phyloP scores from a whole-genome alignment of 1,139 yeast species.

The Diutina catenulata region DNA sequence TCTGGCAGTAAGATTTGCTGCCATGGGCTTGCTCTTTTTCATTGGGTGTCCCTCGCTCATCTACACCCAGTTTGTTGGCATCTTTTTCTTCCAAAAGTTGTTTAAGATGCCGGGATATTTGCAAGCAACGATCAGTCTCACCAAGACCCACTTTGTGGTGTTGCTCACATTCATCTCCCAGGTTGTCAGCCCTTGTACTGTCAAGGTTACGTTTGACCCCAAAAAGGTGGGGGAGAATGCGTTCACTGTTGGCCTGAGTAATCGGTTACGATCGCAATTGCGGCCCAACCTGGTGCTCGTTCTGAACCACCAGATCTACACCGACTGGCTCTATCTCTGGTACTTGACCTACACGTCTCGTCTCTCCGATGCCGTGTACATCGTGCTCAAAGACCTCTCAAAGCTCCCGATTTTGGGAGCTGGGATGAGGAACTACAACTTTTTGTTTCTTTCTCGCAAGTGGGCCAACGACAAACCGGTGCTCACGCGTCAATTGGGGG shows the following conservation, averaged over 20 bases:
- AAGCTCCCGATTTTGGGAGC: slow-evolving; percentile 70
- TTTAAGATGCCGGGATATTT: slow-evolving; percentile 14
- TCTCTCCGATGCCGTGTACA: slow-evolving; percentile 51
- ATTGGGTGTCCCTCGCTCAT: slow-evolving; percentile 36
- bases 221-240: slow-evolving; percentile 12
- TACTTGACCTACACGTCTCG: slow-evolving; percentile 64
- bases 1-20: slow-evolving; percentile 18
- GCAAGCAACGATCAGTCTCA: slow-evolving; percentile 28
- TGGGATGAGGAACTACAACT: slow-evolving; percentile 75
- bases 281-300: slow-evolving; percentile 49
- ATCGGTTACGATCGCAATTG: slow-evolving; percentile 21
- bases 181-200: slow-evolving; percentile 27
- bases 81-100: slow-evolving; percentile 13
- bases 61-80: slow-evolving; percentile 28
- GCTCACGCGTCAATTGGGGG: slow-evolving; percentile 43
- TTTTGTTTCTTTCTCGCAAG: slow-evolving; percentile 71
- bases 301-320: slow-evolving; percentile 85
- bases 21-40: slow-evolving; percentile 24
- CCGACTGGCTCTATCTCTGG: slow-evolving; percentile 95
- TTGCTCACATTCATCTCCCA: slow-evolving; percentile 33
- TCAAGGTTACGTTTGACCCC: slow-evolving; percentile 31
- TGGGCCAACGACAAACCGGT: slow-evolving; percentile 68
- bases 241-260: slow-evolving; percentile 13
- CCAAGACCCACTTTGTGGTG: slow-evolving; percentile 40
- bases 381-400: slow-evolving; percentile 68